Base-by-base conservation (phyloP, 164 flowering plant species). In the Annona cherimola region DNA sequence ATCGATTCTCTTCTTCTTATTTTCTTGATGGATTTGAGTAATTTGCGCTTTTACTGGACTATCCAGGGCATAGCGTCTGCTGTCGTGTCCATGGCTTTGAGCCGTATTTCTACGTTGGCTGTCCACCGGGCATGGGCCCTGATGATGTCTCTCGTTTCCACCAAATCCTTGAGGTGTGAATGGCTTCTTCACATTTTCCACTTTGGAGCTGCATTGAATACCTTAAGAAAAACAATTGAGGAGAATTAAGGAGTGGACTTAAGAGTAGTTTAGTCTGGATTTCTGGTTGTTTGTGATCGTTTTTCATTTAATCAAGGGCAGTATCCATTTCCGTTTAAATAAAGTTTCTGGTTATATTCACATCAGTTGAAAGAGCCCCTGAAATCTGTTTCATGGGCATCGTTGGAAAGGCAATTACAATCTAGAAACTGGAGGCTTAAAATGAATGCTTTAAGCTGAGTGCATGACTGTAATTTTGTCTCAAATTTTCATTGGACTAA, bases 51-150 rank as follows among this genome's bases (percentile, higher is more conserved):
- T 44, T 42, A 3, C 5, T 43, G 44, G 67, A 40, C n/a, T 50
- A 9, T 50, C 68, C 71, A 95, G 99, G 99, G 45, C 91, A 93
- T 64, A 93, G 99, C 84, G 93, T 90, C 69, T 95, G 98, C 81
- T 93, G 97, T 79, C 76, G 78, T 77, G 98, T 95, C 74, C 99
- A 95, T 83, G 99, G 98, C 8, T 95, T 95, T 75, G 92, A 91
- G 81, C 99, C 99, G 20, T 95, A 91, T 74, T 95, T 93, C 81
- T 95, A 88, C 77, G 83, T 93, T 65, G 85, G 83, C 77, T 95
- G 99, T 66, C 97, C 91, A 66, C 88, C 83, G 18, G 99, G 97
- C 71, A 90, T 93, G 96, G 93, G 92, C 6, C 91, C 98, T 20
- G 98, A 95, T 78, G 99, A 90, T 79, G 88, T 95, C 60, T 86